These are phyloP conservation scores for Pilatotrama ljubarskyi DNA, from an alignment of 768 basidiomycete species.

Conservation along the genomic window DNA sequence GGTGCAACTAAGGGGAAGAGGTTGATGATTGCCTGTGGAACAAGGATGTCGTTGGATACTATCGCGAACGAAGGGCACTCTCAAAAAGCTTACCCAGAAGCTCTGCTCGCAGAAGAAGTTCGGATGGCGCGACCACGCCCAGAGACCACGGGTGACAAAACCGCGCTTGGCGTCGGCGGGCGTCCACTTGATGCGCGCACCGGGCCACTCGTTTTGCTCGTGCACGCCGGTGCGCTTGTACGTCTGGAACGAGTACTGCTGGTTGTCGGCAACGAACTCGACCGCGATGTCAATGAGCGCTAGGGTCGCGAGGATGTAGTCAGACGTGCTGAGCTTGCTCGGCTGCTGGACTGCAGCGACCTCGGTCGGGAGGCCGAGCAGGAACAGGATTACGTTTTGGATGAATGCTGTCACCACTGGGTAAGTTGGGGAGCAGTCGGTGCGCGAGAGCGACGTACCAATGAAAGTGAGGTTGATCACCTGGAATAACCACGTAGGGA, in stretches of 20 bases:
- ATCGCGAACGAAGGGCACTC: background rate
- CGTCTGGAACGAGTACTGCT: constrained; percentile 83
- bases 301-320: constrained; percentile 58
- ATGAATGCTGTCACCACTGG: constrained; percentile 49
- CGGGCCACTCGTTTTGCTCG: constrained; percentile 57
- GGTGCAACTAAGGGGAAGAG: constrained; percentile 61
- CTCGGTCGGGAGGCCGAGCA: constrained; percentile 64
- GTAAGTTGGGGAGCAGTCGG: background rate
- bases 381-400: constrained; percentile 81
- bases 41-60: background rate
- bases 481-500: constrained; percentile 58
- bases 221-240: constrained; percentile 61
- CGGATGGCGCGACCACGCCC: constrained; percentile 87
- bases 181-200: constrained; percentile 66
- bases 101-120: constrained; percentile 90
- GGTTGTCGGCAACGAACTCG: constrained; percentile 89
- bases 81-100: constrained; percentile 65
- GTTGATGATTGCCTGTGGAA: constrained; percentile 62
- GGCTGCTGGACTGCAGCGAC: constrained; percentile 57
- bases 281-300: constrained; percentile 59
- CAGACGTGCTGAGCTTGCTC: constrained; percentile 52
- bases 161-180: constrained; percentile 72
- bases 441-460: constrained; percentile 36
- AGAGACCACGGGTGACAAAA: constrained; percentile 82
- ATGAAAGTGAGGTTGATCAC: constrained; percentile 73